phyloP scores from a whole-genome alignment of 1,139 yeast species.

The Taiozyma onychis region DNA sequence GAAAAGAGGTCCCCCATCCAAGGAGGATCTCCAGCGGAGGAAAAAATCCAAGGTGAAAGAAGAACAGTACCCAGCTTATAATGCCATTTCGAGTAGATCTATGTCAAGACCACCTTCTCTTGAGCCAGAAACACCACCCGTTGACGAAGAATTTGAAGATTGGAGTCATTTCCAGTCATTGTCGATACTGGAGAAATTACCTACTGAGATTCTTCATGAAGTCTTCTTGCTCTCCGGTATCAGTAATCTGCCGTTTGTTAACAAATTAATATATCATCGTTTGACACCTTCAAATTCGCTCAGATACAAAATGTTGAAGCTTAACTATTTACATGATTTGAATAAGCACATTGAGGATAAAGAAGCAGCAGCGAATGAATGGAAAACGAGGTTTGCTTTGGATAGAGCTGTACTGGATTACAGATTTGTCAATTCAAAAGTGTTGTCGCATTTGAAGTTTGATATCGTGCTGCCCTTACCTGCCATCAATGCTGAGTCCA shows the following conservation, averaged over 20 bases:
- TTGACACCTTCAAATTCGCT: constrained; percentile 12
- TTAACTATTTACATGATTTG: constrained; percentile 12
- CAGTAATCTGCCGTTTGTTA: constrained; percentile 13
- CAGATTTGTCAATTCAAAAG: constrained; percentile 10
- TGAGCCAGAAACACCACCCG: not conserved
- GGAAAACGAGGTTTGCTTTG: constrained; percentile 15
- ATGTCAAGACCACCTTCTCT: not conserved
- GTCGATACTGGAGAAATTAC: constrained; percentile 15
- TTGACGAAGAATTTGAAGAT: not conserved
- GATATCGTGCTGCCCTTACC: constrained; percentile 14
- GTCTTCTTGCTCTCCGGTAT: constrained; percentile 12
- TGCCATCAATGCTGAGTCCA: constrained; percentile 13
- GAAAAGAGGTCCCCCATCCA: not conserved
- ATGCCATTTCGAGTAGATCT: not conserved
- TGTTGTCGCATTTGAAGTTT: constrained; percentile 8
- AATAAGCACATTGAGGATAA: constrained; percentile 4
- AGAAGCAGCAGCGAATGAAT: not conserved
- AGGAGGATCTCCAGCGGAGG: not conserved
- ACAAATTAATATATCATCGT: constrained; percentile 4
- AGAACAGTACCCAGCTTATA: not conserved
- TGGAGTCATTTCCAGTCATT: not conserved
- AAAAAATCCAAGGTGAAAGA: not conserved
- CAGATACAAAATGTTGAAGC: constrained; percentile 7
- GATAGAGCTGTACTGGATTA: constrained; percentile 12
- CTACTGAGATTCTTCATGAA: constrained; percentile 19